A percentile compares a stretch with the other conserved stretches of the same genome.
Evolutionary conservation across 768 basidiomycete species (phyloP).

Genomic region (Piloderma croceum): DNA sequence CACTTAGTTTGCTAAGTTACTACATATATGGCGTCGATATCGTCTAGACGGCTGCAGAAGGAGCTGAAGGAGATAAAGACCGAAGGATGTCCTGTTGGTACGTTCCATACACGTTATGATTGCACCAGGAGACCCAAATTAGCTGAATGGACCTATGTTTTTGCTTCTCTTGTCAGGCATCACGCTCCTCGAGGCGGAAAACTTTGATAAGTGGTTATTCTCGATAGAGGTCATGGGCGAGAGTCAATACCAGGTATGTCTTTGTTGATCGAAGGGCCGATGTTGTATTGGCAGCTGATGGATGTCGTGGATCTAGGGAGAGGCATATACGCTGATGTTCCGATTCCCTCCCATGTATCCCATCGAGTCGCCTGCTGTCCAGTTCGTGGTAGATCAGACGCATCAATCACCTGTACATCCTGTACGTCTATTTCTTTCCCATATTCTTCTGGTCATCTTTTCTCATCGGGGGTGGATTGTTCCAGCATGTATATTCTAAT

Average conservation of each 20-base stretch:
- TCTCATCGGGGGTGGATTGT: conserved; percentile 12
- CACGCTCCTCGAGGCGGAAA: conserved; percentile 64
- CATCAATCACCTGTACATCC: conserved; percentile 74
- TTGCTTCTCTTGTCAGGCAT: conserved; percentile 49
- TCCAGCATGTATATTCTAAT: conserved; percentile 81
- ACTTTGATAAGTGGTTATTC: conserved; percentile 74
- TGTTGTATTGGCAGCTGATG: background rate
- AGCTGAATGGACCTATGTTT: conserved; percentile 3
- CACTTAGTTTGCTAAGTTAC: too few species aligned
- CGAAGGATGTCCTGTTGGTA: conserved; percentile 66
- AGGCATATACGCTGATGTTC: conserved; percentile 74
- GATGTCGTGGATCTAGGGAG: conserved; percentile 41
- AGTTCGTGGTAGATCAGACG: conserved; percentile 67
- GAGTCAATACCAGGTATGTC: conserved; percentile 62
- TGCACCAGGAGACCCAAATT: background rate
- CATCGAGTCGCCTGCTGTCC: conserved; percentile 82
- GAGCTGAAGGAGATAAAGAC: conserved; percentile 62
- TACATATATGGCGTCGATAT: conserved; percentile 56
- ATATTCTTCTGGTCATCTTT: conserved; percentile 6
- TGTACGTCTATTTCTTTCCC: conserved; percentile 36
- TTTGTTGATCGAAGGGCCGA: conserved; percentile 1
- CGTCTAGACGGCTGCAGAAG: conserved; percentile 60
- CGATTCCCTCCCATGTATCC: conserved; percentile 80
- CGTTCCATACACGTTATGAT: conserved; percentile 12
- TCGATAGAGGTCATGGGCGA: conserved; percentile 82